phyloP scores from a whole-genome alignment of 768 basidiomycete genomes.

The Xerocomellus intermedius region DNA sequence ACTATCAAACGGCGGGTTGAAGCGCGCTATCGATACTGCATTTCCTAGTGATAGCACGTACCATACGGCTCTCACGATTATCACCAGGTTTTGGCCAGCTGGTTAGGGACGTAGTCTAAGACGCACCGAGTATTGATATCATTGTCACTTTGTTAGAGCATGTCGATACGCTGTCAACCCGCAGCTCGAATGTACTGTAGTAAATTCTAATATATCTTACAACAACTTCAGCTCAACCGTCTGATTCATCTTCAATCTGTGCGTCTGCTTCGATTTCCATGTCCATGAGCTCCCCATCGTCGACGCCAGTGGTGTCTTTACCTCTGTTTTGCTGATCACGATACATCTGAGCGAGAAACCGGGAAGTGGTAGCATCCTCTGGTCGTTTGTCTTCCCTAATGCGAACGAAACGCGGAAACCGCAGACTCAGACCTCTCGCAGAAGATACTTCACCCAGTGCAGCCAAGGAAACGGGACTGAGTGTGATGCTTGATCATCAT shows the following conservation, averaged over 20 bases:
- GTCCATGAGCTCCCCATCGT: slow-evolving; percentile 64
- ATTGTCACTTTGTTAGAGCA: neutral
- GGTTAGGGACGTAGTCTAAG: neutral
- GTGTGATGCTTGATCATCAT: slow-evolving; percentile 54
- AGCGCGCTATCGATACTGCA: slow-evolving; percentile 23
- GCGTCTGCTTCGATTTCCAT: slow-evolving; percentile 37
- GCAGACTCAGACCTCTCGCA: slow-evolving; percentile 69
- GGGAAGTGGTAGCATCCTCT: slow-evolving; percentile 69
- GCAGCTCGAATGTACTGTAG: neutral
- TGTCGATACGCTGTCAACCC: neutral
- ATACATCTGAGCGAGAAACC: slow-evolving; percentile 70
- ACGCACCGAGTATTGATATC: neutral
- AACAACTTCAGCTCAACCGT: slow-evolving; percentile 8
- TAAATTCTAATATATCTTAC: neutral
- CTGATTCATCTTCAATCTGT: slow-evolving; percentile 31
- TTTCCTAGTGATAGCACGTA: slow-evolving; percentile 30
- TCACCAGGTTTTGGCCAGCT: slow-evolving; percentile 18
- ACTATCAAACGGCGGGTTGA: slow-evolving; percentile 25
- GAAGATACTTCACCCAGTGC: slow-evolving; percentile 61
- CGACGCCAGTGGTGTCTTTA: slow-evolving; percentile 38
- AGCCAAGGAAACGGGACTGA: slow-evolving; percentile 83
- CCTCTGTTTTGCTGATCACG: slow-evolving; percentile 52
- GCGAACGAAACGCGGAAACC: slow-evolving; percentile 85
- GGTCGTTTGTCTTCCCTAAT: slow-evolving; percentile 70
- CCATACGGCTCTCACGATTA: slow-evolving; percentile 22